These are phyloP conservation scores for Physaria fendleri DNA, from an alignment of 345 rosid species.

Conservation along the genomic window DNA sequence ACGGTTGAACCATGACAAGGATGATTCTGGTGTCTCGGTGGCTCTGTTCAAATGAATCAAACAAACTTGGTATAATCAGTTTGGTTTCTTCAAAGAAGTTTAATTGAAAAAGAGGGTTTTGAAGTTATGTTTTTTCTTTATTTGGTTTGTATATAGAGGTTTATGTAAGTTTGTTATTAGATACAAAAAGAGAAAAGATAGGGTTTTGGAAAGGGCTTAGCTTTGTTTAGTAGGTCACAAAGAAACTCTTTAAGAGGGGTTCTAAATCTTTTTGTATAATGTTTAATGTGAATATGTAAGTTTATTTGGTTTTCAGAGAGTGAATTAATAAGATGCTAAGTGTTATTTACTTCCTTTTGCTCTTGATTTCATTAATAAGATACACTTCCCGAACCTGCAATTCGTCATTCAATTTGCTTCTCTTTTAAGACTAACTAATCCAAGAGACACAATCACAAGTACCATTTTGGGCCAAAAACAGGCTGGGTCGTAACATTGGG, in stretches of 20 bases:
- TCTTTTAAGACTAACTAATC: too few relatives aligned
- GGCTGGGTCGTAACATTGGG: background rate
- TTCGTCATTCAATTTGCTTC: too few relatives aligned
- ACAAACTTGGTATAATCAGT: background rate
- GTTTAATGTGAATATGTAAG: background rate
- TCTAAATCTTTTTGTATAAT: background rate
- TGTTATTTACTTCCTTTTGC: background rate
- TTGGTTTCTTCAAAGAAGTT: slow-evolving; percentile 20
- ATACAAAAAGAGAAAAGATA: slow-evolving; percentile 9
- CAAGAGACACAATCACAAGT: background rate
- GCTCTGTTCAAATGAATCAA: slow-evolving; percentile 39
- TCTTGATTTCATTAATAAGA: background rate
- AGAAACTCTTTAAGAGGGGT: background rate
- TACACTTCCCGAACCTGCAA: background rate
- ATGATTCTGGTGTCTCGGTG: slow-evolving; percentile 46
- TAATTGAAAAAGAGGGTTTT: slow-evolving; percentile 12
- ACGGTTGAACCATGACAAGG: slow-evolving; percentile 25
- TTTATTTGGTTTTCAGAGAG: slow-evolving; percentile 3
- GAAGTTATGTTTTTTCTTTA: background rate
- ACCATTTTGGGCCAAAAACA: background rate
- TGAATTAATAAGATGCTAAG: background rate
- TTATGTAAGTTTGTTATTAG: slow-evolving; percentile 24
- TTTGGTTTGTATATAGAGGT: slow-evolving; percentile 16
- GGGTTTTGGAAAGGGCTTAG: slow-evolving; percentile 13
- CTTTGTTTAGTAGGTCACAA: slow-evolving; percentile 7